Percentiles rank a stretch among this genome's conserved stretches.
These are phyloP conservation scores for Podaxis carcinomalis DNA, from an alignment of 768 basidiomycete genomes.

Conservation along the genomic window DNA sequence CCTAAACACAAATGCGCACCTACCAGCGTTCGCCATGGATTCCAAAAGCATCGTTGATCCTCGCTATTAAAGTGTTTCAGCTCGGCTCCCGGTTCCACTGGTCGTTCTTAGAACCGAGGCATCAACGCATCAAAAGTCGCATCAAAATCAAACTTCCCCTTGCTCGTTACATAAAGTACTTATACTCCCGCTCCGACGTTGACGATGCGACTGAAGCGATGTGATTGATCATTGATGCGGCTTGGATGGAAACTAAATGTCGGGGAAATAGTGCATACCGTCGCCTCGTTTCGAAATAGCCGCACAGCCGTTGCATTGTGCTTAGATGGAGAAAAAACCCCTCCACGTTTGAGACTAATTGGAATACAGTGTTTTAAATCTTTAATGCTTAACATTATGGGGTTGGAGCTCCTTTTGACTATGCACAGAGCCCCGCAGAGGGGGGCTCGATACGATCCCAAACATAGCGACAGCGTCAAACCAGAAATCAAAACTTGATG, in stretches of 20 bases:
- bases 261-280: not conserved
- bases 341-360: no score
- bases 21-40: not conserved
- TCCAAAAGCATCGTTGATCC: not conserved
- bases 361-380: no score
- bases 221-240: not conserved
- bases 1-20: not conserved
- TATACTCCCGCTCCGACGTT: not conserved
- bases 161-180: not conserved
- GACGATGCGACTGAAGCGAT: not conserved
- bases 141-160: not conserved
- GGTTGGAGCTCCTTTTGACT: not conserved
- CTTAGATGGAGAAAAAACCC: no score
- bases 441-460: not conserved
- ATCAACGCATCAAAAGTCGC: constrained; percentile 6
- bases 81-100: not conserved
- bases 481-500: not conserved
- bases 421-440: not conserved
- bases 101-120: not conserved
- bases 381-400: not conserved
- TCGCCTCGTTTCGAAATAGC: not conserved
- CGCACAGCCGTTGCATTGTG: not conserved
- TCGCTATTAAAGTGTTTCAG: not conserved
- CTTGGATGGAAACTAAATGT: not conserved
- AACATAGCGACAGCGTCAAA: not conserved